Base-by-base conservation (phyloP, 129 eudicot genomes). In the Escallonia rubra region DNA sequence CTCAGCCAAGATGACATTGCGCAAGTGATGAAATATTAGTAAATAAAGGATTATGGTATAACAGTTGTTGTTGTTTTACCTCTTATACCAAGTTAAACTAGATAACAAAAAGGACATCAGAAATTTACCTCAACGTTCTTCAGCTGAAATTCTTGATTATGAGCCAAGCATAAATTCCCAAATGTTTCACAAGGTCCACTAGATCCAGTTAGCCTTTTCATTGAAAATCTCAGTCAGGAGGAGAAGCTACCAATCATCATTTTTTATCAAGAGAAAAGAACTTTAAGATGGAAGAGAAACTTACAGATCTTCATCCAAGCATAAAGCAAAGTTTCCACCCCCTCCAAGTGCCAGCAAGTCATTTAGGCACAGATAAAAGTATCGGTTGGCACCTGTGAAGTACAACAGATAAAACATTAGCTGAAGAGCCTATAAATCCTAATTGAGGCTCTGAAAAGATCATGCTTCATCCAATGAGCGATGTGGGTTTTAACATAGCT, bases 171-270 rank as follows among this genome's bases (percentile, higher is more conserved):
- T 70, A 72, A 63, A 77, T 80, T 93, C 59, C 98, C 98, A 80
- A 84, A 93, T 48, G 98, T 93, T 57, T 93, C 96, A 62, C 92
- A 86, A 51, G 85, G 83, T 61, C 98, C 98, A 74, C 98, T 93
- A 12, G 85, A 82, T 74, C 98, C 98, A 15, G 70, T 63, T 81
- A 93, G 80, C 82, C 96, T 92, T 62, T 63, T 67, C 47, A 66
- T 50, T 11, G 67, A 66, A 72, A 72, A 45, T n/a, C 44, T 45
- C 38, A 57, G 15, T 49, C 41, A 66, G 40, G n/a, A 50, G 41
- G 12, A 53, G 41, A 63, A 59, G 3, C 10, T 14, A 47, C 57
- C 34, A 23, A 0, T 23, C 34, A 23, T 23, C 34, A 23, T 23
- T 23, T 23, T 23, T 23, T 23, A 23, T 23, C 34, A 23, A 23